Evolutionary conservation across 73 alveolate species (phyloP).

Genomic region (Tetrahymena elliotti): DNA sequence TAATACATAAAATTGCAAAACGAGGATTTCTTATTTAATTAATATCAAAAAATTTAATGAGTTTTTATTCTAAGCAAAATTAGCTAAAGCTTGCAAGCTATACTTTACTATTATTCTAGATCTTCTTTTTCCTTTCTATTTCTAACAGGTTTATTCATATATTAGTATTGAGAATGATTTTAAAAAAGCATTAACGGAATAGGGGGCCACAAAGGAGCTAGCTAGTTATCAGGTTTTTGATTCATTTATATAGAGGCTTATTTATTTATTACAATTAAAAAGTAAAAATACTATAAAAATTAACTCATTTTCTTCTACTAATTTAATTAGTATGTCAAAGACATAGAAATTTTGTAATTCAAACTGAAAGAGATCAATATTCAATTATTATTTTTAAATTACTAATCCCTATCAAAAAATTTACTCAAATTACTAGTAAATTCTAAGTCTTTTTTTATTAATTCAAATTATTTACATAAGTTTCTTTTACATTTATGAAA

Average conservation of each 20-base stretch:
- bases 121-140: not conserved
- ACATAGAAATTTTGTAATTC: not conserved
- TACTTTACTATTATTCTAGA: not conserved
- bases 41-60: not conserved
- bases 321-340: not conserved
- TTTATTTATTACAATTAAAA: not conserved
- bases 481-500: not conserved
- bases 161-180: too few species aligned
- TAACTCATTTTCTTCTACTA: not conserved
- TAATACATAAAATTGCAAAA: not conserved
- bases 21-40: not conserved
- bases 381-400: not conserved
- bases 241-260: not conserved
- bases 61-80: not conserved
- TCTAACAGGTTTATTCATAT: too few species aligned
- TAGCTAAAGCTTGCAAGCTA: not conserved
- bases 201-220: not conserved
- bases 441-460: not conserved
- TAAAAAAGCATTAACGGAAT: too few species aligned
- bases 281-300: not conserved
- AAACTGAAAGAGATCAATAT: not conserved
- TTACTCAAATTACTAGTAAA: not conserved
- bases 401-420: not conserved
- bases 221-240: too few species aligned
- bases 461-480: not conserved